Evolutionary conservation across 371 early-diverging fungal species (phyloP).

Genomic region (Dichotomocladium elegans): DNA sequence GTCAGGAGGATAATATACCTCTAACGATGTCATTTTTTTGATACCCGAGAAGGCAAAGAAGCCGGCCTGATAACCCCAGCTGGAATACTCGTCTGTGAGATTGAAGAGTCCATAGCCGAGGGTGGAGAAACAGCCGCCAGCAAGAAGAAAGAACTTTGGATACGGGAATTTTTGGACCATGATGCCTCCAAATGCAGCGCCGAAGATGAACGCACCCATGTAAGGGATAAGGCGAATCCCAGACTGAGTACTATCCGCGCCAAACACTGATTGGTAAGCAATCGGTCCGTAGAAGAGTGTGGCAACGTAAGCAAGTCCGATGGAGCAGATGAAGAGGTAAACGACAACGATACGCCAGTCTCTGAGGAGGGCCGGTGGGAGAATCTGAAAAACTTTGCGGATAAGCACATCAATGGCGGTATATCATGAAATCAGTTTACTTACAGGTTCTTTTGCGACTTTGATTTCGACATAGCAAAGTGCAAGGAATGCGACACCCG

Average conservation of each 20-base stretch:
- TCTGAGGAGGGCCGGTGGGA: constrained; percentile 6
- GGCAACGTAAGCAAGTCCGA: constrained; percentile 46
- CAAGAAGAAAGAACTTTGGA: constrained; percentile 20
- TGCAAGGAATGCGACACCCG: constrained; percentile 3
- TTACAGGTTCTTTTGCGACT: constrained; percentile 14
- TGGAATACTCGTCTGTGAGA: constrained; percentile 23
- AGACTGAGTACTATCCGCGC: constrained; percentile 32
- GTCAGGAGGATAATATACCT: constrained; percentile 8
- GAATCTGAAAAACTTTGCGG: constrained; percentile 2
- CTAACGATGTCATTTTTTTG: too few species aligned
- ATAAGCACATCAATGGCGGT: background rate
- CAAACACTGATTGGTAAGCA: constrained; percentile 50
- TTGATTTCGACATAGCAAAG: constrained; percentile 9
- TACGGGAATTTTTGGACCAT: constrained; percentile 19
- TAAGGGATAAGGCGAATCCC: constrained; percentile 44
- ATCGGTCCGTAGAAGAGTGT: constrained; percentile 69
- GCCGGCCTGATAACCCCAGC: constrained; percentile 38
- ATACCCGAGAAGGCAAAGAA: constrained; percentile 28
- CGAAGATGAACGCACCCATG: constrained; percentile 34
- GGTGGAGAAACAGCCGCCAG: constrained; percentile 22
- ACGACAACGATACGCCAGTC: constrained; percentile 4
- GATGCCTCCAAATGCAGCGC: constrained; percentile 24
- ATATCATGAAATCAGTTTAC: constrained; percentile 6
- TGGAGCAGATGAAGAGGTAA: constrained; percentile 4
- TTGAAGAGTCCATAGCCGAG: constrained; percentile 40